A percentile compares a stretch with the other conserved stretches of the same genome.
phyloP scores from a whole-genome alignment of 139 green algal species.

The Gonium pectorale region DNA sequence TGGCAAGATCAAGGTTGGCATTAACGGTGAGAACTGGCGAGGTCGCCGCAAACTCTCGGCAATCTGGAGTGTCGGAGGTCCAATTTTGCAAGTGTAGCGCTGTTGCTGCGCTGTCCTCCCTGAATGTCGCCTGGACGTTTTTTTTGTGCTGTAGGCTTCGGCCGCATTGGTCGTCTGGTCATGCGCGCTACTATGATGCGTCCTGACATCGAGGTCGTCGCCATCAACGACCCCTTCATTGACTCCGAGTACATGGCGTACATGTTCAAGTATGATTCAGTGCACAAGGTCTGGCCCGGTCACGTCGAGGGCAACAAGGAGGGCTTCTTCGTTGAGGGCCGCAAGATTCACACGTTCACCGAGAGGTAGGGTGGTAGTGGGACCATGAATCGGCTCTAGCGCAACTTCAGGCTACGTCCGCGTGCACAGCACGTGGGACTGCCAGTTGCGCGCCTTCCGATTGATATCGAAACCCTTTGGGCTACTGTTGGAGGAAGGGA shows the following conservation, averaged over 20 bases:
- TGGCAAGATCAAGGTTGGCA: slow-evolving; percentile 84
- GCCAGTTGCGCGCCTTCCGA: too few relatives aligned
- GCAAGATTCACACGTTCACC: slow-evolving; percentile 78
- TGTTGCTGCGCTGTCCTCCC: not conserved
- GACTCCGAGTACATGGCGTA: slow-evolving; percentile 71
- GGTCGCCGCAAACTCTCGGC: too few relatives aligned
- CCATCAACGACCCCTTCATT: slow-evolving; percentile 95
- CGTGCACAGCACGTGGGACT: too few relatives aligned
- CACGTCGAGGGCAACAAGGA: slow-evolving; percentile 60
- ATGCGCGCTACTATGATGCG: slow-evolving; percentile 72
- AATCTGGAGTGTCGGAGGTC: slow-evolving; percentile 5
- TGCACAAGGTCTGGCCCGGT: slow-evolving; percentile 80
- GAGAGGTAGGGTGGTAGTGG: slow-evolving; percentile 74
- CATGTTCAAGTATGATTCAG: slow-evolving; percentile 94
- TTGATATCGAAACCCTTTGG: too few relatives aligned
- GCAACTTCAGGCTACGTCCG: not conserved
- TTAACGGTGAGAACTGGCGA: slow-evolving; percentile 84
- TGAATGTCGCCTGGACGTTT: not conserved
- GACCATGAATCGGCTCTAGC: too few relatives aligned
- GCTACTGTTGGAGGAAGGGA: too few relatives aligned
- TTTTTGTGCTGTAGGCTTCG: slow-evolving; percentile 78
- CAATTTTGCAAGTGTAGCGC: not conserved
- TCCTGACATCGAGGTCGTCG: slow-evolving; percentile 88
- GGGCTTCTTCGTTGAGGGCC: slow-evolving; percentile 78
- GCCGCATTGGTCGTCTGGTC: slow-evolving; percentile 88